Base-by-base conservation (phyloP, 78 protist genomes). In the Pelomyxa schiedti region DNA sequence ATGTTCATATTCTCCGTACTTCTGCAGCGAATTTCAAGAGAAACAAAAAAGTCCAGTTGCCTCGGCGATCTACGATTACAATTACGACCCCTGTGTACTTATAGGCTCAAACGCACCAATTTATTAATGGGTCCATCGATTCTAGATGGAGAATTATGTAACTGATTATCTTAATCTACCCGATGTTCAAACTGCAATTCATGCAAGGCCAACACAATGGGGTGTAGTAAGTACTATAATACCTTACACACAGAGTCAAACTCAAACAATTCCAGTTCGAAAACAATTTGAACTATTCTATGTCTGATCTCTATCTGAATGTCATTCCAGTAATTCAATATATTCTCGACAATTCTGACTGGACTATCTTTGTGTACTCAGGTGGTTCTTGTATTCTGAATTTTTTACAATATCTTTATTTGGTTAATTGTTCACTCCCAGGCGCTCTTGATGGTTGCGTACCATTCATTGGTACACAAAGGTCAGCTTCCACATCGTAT, bases 181-280 rank as follows among this genome's bases (percentile, higher is more conserved):
- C 37, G 38, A 1, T 4, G 78, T 74, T 8, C 75, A 79, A 77
- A 42, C 47, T 2, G 83, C 83, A 29, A 69, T 79, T 38, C 83
- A 79, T 52, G 76, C 71, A 8, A 8, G 3, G 16, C 8, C 39
- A 7, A 3, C 29, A 40, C n/a, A 1, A 4, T 79, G 83, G 83
- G 73, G 32, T n/a, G n/a, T n/a, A n/a, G n/a, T n/a, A n/a, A n/a
- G n/a, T n/a, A 16, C 58, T 16, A 47, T 47, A 16, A 16, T 47
- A 16, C 16, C 16, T 16, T 47, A 47, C 58, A 47, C n/a, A n/a
- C n/a, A n/a, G n/a, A n/a, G n/a, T n/a, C n/a, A n/a, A n/a, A n/a
- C n/a, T n/a, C n/a, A n/a, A n/a, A n/a, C n/a, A n/a, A n/a, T n/a
- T n/a, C 22, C 66, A 74, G 65, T 35, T 26, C 41, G n/a, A 3